Evolutionary conservation across 2,329 filamentous ascomycete species (phyloP).

Genomic region (Xylaria sp.): DNA sequence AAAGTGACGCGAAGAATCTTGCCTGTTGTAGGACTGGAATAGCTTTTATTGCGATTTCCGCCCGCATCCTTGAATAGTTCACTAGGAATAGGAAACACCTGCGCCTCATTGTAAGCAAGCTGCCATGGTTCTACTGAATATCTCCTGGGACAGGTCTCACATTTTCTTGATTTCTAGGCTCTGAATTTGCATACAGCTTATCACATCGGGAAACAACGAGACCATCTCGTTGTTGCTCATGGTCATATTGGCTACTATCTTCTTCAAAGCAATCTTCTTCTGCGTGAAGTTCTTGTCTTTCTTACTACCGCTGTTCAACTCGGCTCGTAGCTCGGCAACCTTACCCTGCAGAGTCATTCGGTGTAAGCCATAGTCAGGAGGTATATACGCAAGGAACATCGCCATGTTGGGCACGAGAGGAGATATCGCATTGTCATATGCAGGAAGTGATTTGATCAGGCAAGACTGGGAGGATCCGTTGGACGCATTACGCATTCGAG

Average conservation of each 20-base stretch:
- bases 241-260: conserved; percentile 99
- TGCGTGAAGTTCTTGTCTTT: conserved; percentile 96
- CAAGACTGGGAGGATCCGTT: conserved; percentile 18
- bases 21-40: conserved; percentile 85
- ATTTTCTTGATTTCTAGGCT: conserved; percentile 99
- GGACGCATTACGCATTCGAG: conserved; percentile 4
- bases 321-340: conserved; percentile 93
- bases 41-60: conserved; percentile 91
- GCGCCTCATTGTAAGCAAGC: conserved; percentile 27
- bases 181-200: conserved; percentile 92
- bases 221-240: conserved; percentile 99
- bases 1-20: conserved; percentile 38
- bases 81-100: conserved; percentile 98
- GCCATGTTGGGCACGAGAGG: conserved; percentile 36
- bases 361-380: conserved; percentile 53
- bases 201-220: conserved; percentile 91
- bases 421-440: conserved; percentile 32
- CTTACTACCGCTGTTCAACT: conserved; percentile 91
- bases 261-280: conserved; percentile 98
- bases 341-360: conserved; percentile 83
- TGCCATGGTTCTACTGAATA: background rate
- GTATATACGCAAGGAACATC: conserved; percentile 62
- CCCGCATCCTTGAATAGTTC: conserved; percentile 94
- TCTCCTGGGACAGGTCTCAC: conserved; percentile 56
- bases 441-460: conserved; percentile 11